phyloP scores from a whole-genome alignment of 257 asterid species.

The Solanum stenotomum region DNA sequence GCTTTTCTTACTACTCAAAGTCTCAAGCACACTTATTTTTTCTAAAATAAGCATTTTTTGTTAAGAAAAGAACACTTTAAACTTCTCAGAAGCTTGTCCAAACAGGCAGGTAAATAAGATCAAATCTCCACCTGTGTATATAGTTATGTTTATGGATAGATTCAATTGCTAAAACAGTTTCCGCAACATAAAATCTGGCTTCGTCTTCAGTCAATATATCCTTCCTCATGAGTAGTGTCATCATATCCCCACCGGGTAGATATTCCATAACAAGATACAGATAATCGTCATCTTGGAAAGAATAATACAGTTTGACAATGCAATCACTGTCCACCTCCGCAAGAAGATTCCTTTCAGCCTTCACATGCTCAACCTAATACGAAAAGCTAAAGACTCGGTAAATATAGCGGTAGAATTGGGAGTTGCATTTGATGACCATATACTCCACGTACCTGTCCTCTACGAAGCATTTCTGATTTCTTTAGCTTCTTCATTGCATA shows the following conservation, averaged over 20 bases:
- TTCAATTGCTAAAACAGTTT: constrained; percentile 43
- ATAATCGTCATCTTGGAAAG: constrained; percentile 40
- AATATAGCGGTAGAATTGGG: background rate
- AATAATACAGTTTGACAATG: constrained; percentile 39
- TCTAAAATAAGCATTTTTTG: background rate
- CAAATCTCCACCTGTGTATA: constrained; percentile 29
- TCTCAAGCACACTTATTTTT: background rate
- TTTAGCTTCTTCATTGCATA: constrained; percentile 41
- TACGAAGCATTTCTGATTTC: constrained; percentile 48
- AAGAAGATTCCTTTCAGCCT: constrained; percentile 47
- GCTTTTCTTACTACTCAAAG: background rate
- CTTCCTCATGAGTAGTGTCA: constrained; percentile 48
- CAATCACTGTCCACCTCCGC: constrained; percentile 42
- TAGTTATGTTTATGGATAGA: constrained; percentile 47
- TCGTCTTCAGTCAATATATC: constrained; percentile 37
- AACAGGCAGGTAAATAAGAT: background rate
- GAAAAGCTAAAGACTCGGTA: background rate
- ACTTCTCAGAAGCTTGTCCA: background rate
- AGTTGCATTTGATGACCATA: background rate
- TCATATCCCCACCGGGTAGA: constrained; percentile 51
- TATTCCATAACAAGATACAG: constrained; percentile 45
- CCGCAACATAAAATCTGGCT: constrained; percentile 48
- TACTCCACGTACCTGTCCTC: constrained; percentile 29
- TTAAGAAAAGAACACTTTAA: background rate
- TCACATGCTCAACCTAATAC: constrained; percentile 43